Evolutionary conservation across 768 basidiomycete species (phyloP).

Genomic region (Grammothele lineata): DNA sequence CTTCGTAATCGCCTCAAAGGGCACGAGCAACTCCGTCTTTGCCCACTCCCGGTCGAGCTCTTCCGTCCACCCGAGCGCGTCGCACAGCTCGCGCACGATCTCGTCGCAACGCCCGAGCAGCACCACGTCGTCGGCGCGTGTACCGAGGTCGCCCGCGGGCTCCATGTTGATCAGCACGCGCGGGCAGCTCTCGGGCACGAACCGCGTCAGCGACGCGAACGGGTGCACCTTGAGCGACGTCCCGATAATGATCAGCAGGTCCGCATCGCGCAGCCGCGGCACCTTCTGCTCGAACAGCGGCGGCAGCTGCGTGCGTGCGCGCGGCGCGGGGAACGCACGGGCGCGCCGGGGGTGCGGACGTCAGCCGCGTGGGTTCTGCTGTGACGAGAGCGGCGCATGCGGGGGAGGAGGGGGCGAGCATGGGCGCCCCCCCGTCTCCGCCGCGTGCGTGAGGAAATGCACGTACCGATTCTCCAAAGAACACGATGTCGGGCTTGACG

Average conservation of each 20-base stretch:
- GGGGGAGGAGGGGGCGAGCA: not conserved
- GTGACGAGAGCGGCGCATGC: no score
- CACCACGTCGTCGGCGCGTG: conserved; percentile 54
- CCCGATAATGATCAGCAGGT: conserved; percentile 87
- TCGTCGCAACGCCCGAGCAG: conserved; percentile 72
- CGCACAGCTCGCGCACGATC: conserved; percentile 54
- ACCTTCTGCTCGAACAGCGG: conserved; percentile 58
- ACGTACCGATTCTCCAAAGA: conserved; percentile 79
- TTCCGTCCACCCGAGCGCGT: conserved; percentile 67
- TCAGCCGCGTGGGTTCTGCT: no score
- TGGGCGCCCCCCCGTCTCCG: no score
- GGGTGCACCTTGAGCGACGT: conserved; percentile 88
- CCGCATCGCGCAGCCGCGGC: conserved; percentile 53
- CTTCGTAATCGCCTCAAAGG: conserved; percentile 3
- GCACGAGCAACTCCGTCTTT: conserved; percentile 21
- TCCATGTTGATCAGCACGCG: conserved; percentile 89
- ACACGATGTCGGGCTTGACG: conserved; percentile 93
- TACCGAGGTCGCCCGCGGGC: conserved; percentile 62
- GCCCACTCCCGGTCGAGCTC: conserved; percentile 25
- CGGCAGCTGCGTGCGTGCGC: conserved; percentile 54
- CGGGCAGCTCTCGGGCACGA: conserved; percentile 54
- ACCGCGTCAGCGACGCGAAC: conserved; percentile 70
- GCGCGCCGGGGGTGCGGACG: not conserved
- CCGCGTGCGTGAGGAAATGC: not conserved
- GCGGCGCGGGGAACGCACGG: not conserved